These are phyloP conservation scores for Citrullus amarus DNA, from an alignment of 306 rosid genomes.

Conservation along the genomic window DNA sequence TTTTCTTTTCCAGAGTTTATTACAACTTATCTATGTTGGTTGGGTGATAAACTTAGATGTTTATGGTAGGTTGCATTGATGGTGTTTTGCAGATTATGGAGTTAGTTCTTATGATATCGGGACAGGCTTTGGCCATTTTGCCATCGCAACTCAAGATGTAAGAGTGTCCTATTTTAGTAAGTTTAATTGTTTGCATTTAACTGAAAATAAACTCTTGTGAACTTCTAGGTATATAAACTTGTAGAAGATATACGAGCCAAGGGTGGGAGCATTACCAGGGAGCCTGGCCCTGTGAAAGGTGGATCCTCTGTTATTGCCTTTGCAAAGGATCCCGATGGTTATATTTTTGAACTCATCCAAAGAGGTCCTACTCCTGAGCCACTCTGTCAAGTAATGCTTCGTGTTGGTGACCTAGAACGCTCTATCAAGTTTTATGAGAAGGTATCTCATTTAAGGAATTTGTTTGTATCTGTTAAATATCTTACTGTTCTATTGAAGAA, in stretches of 20 bases:
- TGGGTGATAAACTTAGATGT: not conserved
- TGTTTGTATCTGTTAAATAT: not conserved
- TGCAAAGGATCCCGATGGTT: conserved; percentile 95
- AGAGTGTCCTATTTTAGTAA: conserved; percentile 16
- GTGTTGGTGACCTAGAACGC: conserved; percentile 86
- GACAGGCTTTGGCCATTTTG: conserved; percentile 92
- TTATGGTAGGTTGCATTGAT: not conserved
- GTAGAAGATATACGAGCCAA: conserved; percentile 60
- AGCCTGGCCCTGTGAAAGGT: conserved; percentile 88
- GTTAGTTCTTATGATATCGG: conserved; percentile 80
- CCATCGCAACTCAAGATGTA: conserved; percentile 74
- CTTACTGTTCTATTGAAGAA: not conserved
- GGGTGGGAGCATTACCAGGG: conserved; percentile 74
- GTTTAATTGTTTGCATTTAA: not conserved
- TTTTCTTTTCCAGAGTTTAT: not conserved
- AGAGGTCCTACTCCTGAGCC: conserved; percentile 75
- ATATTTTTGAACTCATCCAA: conserved; percentile 68
- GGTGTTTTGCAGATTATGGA: conserved; percentile 54
- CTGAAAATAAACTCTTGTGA: conserved; percentile 13
- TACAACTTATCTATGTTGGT: not conserved
- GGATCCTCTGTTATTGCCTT: conserved; percentile 62
- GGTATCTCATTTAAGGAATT: conserved; percentile 27
- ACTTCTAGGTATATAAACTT: conserved; percentile 57
- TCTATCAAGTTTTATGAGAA: conserved; percentile 82
- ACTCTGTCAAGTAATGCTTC: conserved; percentile 91